Percentiles rank a stretch among this genome's conserved stretches.
Conservation (phyloP, 345 rosid genomes). For the Melaleuca quinquenervia region DNA sequence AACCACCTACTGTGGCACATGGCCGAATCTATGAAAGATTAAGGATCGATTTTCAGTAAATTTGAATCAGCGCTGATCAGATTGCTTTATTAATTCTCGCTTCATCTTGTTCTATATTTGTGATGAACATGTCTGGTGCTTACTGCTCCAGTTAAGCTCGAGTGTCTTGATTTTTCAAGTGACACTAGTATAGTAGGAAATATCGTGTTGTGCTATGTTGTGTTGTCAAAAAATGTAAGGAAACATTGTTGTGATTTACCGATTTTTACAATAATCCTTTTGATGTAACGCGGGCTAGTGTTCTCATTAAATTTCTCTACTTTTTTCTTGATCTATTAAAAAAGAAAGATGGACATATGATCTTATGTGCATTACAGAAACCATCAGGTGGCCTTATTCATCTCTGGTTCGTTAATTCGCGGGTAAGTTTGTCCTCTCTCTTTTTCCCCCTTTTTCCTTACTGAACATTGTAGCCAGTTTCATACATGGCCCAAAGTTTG, state of each 20-base stretch:
- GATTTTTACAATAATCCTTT: neutral
- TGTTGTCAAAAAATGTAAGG: neutral
- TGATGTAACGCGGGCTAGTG: neutral
- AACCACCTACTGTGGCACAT: neutral
- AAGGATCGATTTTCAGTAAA: neutral
- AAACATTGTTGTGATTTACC: neutral
- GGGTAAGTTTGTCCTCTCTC: neutral
- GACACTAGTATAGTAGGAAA: neutral
- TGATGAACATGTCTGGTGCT: neutral
- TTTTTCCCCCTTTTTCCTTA: neutral
- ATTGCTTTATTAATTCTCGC: neutral
- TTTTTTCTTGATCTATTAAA: neutral
- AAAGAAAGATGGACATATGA: neutral
- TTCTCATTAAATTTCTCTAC: neutral
- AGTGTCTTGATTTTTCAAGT: neutral
- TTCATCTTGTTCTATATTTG: neutral
- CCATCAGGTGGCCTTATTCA: neutral
- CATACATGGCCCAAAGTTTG: neutral
- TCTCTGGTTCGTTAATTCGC: neutral
- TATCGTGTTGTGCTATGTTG: neutral
- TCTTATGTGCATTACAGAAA: neutral
- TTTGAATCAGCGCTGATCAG: neutral
- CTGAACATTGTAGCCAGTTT: neutral
- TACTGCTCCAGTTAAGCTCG: neutral
- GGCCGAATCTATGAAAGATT: neutral